These are phyloP conservation scores for Gaultheria prostrata DNA, from an alignment of 148 eudicot species.

Conservation along the genomic window DNA sequence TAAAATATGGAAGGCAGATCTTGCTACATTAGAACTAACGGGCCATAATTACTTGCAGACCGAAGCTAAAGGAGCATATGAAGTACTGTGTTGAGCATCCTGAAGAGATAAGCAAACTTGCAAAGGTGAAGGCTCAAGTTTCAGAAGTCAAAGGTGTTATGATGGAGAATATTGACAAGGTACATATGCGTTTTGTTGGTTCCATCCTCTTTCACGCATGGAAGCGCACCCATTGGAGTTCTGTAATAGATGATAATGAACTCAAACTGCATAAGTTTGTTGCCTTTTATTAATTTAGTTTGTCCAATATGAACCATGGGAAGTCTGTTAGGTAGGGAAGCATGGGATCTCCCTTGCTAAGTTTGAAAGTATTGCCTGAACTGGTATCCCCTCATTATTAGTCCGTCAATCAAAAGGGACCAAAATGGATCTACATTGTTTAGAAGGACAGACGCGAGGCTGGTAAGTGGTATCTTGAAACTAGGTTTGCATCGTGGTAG, in stretches of 20 bases:
- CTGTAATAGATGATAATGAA: not conserved
- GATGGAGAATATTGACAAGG: slow-evolving; percentile 43
- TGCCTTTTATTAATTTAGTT: not conserved
- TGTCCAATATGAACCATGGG: not conserved
- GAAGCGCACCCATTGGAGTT: not conserved
- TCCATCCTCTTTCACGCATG: not conserved
- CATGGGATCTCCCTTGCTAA: not conserved
- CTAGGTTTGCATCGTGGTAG: not conserved
- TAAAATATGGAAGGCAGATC: not conserved
- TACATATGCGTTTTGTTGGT: not conserved
- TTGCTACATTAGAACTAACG: not conserved
- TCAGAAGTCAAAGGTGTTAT: slow-evolving; percentile 39
- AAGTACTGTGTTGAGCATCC: slow-evolving; percentile 30
- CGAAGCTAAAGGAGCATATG: slow-evolving; percentile 34
- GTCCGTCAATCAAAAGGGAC: not conserved
- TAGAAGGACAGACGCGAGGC: not conserved
- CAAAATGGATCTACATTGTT: not conserved
- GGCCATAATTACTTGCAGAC: slow-evolving; percentile 21
- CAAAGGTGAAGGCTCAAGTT: slow-evolving; percentile 38
- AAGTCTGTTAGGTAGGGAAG: not conserved
- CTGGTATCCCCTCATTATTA: not conserved
- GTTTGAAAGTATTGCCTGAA: not conserved
- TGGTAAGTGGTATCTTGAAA: not conserved
- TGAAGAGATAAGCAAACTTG: slow-evolving; percentile 32
- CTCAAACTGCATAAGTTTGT: not conserved